These are phyloP conservation scores for Xylariaceae sp. DNA, from an alignment of 2,329 filamentous ascomycete species.

Conservation along the genomic window DNA sequence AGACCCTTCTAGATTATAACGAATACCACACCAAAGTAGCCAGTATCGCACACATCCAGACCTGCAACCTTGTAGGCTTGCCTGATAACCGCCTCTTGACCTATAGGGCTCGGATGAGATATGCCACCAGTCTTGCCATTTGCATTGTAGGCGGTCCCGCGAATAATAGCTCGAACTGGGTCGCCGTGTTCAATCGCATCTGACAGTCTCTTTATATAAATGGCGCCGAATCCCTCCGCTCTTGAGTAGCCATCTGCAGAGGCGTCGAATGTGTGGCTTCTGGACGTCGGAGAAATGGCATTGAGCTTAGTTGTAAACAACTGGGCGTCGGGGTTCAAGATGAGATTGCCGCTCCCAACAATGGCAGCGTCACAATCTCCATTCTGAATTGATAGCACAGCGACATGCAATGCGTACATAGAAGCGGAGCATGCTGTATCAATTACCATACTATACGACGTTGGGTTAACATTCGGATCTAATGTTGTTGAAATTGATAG, in stretches of 20 bases:
- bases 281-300: slow-evolving; percentile 15
- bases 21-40: too few relatives aligned
- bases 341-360: slow-evolving; percentile 28
- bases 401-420: slow-evolving; percentile 31
- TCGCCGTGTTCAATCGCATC: slow-evolving; percentile 10
- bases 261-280: slow-evolving; percentile 20
- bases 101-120: slow-evolving; percentile 14
- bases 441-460: slow-evolving; percentile 30
- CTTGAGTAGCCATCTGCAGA: slow-evolving; percentile 24
- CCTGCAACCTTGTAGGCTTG: slow-evolving; percentile 17
- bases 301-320: slow-evolving; percentile 20
- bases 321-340: slow-evolving; percentile 21
- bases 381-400: slow-evolving; percentile 14
- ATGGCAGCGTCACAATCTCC: slow-evolving; percentile 26
- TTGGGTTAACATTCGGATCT: too few relatives aligned
- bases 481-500: background rate
- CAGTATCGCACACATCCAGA: slow-evolving; percentile 14
- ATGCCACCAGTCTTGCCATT: slow-evolving; percentile 23
- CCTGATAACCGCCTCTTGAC: slow-evolving; percentile 23
- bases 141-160: slow-evolving; percentile 21
- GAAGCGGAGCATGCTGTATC: slow-evolving; percentile 38
- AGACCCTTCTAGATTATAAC: too few relatives aligned
- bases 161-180: slow-evolving; percentile 19
- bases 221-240: slow-evolving; percentile 16
- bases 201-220: slow-evolving; percentile 19